Conservation (phyloP, 2,329 filamentous ascomycete genomes). For the Stachybotrys elegans region DNA sequence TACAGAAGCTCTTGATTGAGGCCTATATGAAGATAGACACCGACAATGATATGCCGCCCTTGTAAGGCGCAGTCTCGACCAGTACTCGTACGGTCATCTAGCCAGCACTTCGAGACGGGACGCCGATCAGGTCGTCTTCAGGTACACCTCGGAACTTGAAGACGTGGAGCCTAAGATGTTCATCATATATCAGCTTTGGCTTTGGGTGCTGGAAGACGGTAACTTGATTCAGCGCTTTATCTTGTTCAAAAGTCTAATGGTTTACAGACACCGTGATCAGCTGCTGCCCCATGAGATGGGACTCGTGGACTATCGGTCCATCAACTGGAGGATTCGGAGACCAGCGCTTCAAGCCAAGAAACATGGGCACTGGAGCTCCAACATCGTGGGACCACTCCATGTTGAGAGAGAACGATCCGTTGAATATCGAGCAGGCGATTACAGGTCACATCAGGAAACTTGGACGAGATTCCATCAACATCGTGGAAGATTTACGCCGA, state of each 20-base stretch:
- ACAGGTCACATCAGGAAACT: background rate
- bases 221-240: slow-evolving; percentile 4
- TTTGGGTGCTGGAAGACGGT: slow-evolving; percentile 32
- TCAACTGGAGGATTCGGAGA: background rate
- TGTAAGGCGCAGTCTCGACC: slow-evolving; percentile 41
- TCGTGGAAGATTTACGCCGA: slow-evolving; percentile 5
- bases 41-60: slow-evolving; percentile 19
- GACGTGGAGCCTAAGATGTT: slow-evolving; percentile 17
- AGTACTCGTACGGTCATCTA: slow-evolving; percentile 34
- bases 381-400: slow-evolving; percentile 1
- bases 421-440: slow-evolving; percentile 6
- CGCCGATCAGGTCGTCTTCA: slow-evolving; percentile 36
- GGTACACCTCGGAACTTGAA: slow-evolving; percentile 12
- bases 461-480: slow-evolving; percentile 2
- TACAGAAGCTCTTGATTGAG: slow-evolving; percentile 4
- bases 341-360: background rate
- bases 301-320: slow-evolving; percentile 10
- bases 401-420: slow-evolving; percentile 4
- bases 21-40: slow-evolving; percentile 2
- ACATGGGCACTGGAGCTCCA: background rate
- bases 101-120: slow-evolving; percentile 33
- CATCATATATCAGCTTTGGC: slow-evolving; percentile 39
- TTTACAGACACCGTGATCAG: slow-evolving; percentile 23
- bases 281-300: slow-evolving; percentile 35
- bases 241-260: background rate